These are phyloP conservation scores for Wickerhamiella shivajii DNA, from an alignment of 805 yeast genomes.

Conservation along the genomic window DNA sequence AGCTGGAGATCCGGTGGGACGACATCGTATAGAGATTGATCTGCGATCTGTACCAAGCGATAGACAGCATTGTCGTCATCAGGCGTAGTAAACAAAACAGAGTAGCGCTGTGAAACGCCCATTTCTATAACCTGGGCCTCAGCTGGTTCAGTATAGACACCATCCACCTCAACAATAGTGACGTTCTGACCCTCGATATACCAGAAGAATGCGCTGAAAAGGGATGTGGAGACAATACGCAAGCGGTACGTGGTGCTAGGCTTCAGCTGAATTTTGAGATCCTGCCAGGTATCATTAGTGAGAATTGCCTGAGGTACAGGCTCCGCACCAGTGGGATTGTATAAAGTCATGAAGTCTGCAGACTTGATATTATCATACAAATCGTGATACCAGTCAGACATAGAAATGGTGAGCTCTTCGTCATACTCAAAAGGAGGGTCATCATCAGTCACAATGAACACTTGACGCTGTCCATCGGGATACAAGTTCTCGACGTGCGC, in stretches of 20 bases:
- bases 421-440: constrained; percentile 61
- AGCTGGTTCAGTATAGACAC: constrained; percentile 66
- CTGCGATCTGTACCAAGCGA: constrained; percentile 72
- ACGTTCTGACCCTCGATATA: constrained; percentile 80
- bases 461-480: constrained; percentile 61
- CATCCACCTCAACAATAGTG: constrained; percentile 84
- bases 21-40: constrained; percentile 67
- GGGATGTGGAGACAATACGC: constrained; percentile 74
- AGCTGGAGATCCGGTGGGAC: constrained; percentile 49
- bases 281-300: constrained; percentile 60
- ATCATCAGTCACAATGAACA: constrained; percentile 58
- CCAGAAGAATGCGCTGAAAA: constrained; percentile 80
- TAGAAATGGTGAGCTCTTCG: constrained; percentile 53
- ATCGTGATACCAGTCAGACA: constrained; percentile 85
- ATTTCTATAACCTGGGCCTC: constrained; percentile 59
- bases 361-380: constrained; percentile 33
- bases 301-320: constrained; percentile 79
- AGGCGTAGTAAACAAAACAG: constrained; percentile 65
- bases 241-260: constrained; percentile 77
- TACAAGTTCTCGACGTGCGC: constrained; percentile 84
- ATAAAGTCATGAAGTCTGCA: constrained; percentile 45
- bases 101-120: constrained; percentile 85
- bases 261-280: constrained; percentile 40
- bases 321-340: constrained; percentile 96
- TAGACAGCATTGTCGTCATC: constrained; percentile 45